Percentiles rank a stretch among this genome's conserved stretches.
Conservation (phyloP, 176 grass and related monocot species). For the Eleusine coracana region DNA sequence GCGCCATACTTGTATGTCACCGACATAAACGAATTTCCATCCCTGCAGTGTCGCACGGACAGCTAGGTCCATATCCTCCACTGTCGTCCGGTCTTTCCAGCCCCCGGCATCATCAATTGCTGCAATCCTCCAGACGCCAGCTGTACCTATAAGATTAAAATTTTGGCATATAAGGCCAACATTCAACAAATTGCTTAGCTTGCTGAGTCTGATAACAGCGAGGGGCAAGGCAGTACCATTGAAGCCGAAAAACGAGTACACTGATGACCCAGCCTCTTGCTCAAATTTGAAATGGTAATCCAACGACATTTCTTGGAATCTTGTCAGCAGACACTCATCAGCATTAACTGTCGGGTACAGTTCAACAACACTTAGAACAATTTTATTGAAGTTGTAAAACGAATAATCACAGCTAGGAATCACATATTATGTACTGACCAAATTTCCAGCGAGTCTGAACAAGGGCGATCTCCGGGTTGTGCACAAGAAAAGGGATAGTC, state of each 20-base stretch:
- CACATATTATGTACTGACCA: conserved; percentile 36
- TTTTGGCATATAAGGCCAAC: background rate
- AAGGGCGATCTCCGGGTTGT: conserved; percentile 78
- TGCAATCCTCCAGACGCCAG: conserved; percentile 88
- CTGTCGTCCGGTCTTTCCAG: conserved; percentile 96
- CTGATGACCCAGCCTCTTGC: conserved; percentile 80
- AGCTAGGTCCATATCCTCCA: conserved; percentile 98
- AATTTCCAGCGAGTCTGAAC: conserved; percentile 95
- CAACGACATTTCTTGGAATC: conserved; percentile 93
- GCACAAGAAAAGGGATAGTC: conserved; percentile 83
- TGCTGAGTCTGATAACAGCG: background rate
- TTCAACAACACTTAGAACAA: background rate
- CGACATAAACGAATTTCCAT: conserved; percentile 88
- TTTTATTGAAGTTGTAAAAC: background rate
- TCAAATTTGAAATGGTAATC: conserved; percentile 98
- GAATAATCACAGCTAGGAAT: background rate
- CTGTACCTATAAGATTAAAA: conserved; percentile 61
- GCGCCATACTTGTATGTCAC: conserved; percentile 61
- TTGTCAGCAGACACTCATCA: conserved; percentile 82
- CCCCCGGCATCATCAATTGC: conserved; percentile 78
- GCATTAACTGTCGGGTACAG: conserved; percentile 63
- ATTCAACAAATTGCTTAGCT: background rate
- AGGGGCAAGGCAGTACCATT: conserved; percentile 52
- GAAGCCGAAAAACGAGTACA: conserved; percentile 86
- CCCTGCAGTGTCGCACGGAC: conserved; percentile 71